Conservation (phyloP, 139 green algal genomes). For the Eudorina sp. region DNA sequence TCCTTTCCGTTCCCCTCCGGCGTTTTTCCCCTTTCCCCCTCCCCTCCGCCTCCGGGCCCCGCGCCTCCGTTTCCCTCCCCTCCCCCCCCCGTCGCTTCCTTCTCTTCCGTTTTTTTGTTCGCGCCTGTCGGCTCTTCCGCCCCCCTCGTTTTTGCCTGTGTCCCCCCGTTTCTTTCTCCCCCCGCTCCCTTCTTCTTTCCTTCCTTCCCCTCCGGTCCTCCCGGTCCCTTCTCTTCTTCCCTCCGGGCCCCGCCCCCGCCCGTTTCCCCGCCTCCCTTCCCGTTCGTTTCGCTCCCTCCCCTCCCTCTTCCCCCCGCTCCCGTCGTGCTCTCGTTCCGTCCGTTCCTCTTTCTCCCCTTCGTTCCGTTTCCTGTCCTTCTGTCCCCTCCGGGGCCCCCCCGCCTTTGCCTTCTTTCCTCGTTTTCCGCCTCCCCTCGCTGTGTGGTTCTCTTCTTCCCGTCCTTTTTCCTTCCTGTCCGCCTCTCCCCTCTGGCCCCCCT, state of each 20-base stretch:
- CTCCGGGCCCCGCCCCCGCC: too few relatives aligned
- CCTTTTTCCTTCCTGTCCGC: not conserved
- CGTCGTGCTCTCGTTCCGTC: too few relatives aligned
- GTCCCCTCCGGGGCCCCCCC: not conserved
- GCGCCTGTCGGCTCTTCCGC: not conserved
- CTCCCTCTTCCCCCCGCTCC: not conserved
- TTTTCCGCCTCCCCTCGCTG: not conserved
- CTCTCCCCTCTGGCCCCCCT: not conserved
- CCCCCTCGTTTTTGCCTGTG: not conserved
- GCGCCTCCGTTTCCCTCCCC: not conserved
- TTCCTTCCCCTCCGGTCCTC: too few relatives aligned
- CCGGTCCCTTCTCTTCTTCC: too few relatives aligned
- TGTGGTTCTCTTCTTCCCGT: not conserved
- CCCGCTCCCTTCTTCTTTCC: too few relatives aligned
- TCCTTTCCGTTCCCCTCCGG: too few relatives aligned
- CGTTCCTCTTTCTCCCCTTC: too few relatives aligned
- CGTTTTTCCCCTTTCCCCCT: too few relatives aligned
- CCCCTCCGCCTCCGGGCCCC: not conserved
- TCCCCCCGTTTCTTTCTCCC: too few relatives aligned
- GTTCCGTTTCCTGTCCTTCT: not conserved
- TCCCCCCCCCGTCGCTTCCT: not conserved
- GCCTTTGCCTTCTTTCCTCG: not conserved
- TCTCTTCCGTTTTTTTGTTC: too few relatives aligned
- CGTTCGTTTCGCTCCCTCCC: too few relatives aligned
- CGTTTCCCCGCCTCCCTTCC: too few relatives aligned